These are phyloP conservation scores for Phytophthora aleatoria DNA, from an alignment of 352 stramenopile genomes.

Conservation along the genomic window DNA sequence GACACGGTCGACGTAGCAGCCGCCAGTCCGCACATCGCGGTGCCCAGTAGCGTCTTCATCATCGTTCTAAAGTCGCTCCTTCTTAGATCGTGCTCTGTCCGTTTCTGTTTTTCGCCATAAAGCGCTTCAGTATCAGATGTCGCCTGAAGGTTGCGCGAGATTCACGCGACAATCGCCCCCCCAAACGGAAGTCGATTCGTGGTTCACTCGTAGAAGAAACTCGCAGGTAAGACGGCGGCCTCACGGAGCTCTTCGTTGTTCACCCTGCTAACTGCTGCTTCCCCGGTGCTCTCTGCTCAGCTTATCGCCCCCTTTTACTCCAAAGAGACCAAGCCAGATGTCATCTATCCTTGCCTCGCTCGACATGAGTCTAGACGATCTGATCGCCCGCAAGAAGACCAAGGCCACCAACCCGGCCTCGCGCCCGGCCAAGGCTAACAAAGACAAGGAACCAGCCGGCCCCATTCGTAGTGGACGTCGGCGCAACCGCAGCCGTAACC, in stretches of 20 bases:
- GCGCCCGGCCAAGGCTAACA: constrained; percentile 47
- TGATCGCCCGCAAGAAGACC: constrained; percentile 81
- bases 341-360: constrained; percentile 83
- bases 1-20: constrained; percentile 13
- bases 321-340: constrained; percentile 38
- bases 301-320: not conserved
- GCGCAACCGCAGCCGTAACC: constrained; percentile 53
- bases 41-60: constrained; percentile 40
- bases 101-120: constrained; percentile 10
- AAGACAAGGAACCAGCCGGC: constrained; percentile 40
- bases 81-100: constrained; percentile 28
- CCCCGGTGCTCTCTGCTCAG: constrained; percentile 3
- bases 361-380: constrained; percentile 86
- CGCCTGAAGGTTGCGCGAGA: constrained; percentile 8
- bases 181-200: constrained; percentile 24
- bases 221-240: constrained; percentile 12
- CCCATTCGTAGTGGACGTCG: constrained; percentile 52
- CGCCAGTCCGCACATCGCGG: constrained; percentile 34
- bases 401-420: constrained; percentile 52
- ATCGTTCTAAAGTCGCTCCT: constrained; percentile 18
- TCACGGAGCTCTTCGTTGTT: not conserved
- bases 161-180: constrained; percentile 12
- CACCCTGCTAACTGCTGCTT: constrained; percentile 2
- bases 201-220: constrained; percentile 32
- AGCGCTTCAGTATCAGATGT: constrained; percentile 5